Base-by-base conservation (phyloP, 2,329 filamentous ascomycete species). In the Byssothecium circinans region DNA sequence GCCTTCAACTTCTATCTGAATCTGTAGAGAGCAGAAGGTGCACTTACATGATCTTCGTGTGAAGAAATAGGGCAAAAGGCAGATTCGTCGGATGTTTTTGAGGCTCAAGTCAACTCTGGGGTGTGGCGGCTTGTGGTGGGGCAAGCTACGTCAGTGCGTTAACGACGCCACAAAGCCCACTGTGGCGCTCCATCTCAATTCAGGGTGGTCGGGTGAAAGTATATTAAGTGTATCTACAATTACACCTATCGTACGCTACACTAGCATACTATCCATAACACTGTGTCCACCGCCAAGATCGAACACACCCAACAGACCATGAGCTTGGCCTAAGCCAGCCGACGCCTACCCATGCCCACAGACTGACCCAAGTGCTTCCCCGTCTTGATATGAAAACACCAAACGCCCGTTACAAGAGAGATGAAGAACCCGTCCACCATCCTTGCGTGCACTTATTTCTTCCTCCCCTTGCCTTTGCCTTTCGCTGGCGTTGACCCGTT, bases 401-500 rank as follows among this genome's bases (percentile, higher is more conserved):
- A 36, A 47, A 50, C 48, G 32, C 48, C 47, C 14, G 27, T 22
- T 20, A 17, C 4, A 5, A 29, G 11, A 37, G 20, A 32, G 19
- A 2, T 32, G n/a, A n/a, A 11, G 25, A 8, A 15, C 8, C 39
- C 14, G 29, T 43, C 23, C 37, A 36, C 29, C 40, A 27, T 32
- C 14, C 19, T 17, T 17, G 10, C 19, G n/a, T 27, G 2, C 12
- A 35, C 32, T 43, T 58, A 65, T 73, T 69, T 79, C 74, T 78
- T 81, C 58, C 76, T 79, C 38, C 74, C 72, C 67, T 81, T 77
- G 52, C 70, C 64, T 65, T 78, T 71, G 4, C 59, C 50, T 69
- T 64, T 60, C 11, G 77, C 73, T 42, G 77, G 64, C 49, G 74
- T 76, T 4, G 87, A 87, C 30, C 78, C 81, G 36, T 82, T 89